A percentile compares a stretch with the other conserved stretches of the same genome.
These are phyloP conservation scores for Talaromyces verruculosus DNA, from an alignment of 2,329 filamentous ascomycete species.

Conservation along the genomic window DNA sequence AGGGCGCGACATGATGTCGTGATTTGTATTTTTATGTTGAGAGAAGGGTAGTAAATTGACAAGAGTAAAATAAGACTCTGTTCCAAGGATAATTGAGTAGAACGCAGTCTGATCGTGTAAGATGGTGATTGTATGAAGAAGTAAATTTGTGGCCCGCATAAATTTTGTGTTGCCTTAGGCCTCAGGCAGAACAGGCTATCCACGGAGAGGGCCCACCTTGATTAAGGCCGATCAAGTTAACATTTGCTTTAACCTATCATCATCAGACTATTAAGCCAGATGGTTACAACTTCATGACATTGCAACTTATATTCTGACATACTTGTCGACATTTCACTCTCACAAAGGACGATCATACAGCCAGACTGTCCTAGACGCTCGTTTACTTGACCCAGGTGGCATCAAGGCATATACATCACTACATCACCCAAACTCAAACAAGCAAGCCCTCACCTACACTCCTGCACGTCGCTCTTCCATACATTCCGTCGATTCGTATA, in stretches of 20 bases:
- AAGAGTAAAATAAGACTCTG: neutral
- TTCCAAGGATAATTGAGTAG: neutral
- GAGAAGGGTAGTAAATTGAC: too few species aligned
- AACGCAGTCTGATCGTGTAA: neutral
- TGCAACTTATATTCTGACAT: neutral
- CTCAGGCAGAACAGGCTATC: slow-evolving; percentile 14
- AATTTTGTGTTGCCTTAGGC: slow-evolving; percentile 20
- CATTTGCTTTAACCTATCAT: neutral
- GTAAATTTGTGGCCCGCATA: slow-evolving; percentile 3
- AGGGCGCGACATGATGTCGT: slow-evolving; percentile 80
- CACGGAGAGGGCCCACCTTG: neutral
- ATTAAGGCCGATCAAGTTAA: neutral
- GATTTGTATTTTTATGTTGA: neutral
- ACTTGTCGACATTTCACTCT: neutral
- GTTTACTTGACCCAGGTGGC: neutral
- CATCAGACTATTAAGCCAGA: slow-evolving; percentile 19
- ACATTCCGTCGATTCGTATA: neutral
- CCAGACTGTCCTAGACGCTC: too few species aligned
- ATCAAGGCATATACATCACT: neutral
- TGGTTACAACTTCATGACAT: neutral
- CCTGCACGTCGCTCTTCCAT: neutral
- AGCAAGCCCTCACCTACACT: neutral
- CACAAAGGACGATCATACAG: neutral
- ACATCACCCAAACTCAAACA: neutral
- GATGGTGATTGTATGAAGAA: neutral